Conservation (phyloP, 2,329 filamentous ascomycete genomes). For the Trichoderma semiorbis region DNA sequence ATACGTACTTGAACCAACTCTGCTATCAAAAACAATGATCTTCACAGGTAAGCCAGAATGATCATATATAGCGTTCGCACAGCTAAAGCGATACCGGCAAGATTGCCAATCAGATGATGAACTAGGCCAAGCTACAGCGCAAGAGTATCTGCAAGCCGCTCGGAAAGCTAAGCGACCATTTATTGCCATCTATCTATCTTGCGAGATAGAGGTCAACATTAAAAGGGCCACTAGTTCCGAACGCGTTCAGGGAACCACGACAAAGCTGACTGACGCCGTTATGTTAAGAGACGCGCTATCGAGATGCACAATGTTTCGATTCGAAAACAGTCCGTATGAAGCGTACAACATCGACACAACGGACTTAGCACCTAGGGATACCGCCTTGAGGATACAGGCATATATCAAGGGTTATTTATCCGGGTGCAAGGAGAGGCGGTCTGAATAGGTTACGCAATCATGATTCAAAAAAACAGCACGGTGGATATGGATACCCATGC, state of each 20-base stretch:
- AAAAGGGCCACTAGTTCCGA: neutral
- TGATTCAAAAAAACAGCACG: neutral
- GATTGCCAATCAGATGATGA: constrained; percentile 2
- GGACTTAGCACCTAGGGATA: neutral
- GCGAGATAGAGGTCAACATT: neutral
- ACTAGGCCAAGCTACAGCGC: neutral
- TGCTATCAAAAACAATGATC: neutral
- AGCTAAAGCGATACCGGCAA: neutral
- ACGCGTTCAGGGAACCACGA: neutral
- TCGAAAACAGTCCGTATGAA: neutral
- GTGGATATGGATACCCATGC: neutral
- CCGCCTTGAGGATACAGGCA: neutral
- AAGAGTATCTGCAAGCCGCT: neutral
- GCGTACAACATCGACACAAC: neutral
- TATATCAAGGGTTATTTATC: neutral
- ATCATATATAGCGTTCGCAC: neutral
- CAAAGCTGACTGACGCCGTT: neutral
- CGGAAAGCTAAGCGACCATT: neutral
- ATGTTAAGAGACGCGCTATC: neutral
- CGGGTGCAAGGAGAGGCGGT: neutral
- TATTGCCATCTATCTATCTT: neutral
- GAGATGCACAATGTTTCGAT: neutral
- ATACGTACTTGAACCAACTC: neutral
- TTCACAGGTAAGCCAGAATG: neutral
- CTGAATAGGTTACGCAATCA: neutral